Base-by-base conservation (phyloP, 768 basidiomycete species). In the Tulasnella sp. region DNA sequence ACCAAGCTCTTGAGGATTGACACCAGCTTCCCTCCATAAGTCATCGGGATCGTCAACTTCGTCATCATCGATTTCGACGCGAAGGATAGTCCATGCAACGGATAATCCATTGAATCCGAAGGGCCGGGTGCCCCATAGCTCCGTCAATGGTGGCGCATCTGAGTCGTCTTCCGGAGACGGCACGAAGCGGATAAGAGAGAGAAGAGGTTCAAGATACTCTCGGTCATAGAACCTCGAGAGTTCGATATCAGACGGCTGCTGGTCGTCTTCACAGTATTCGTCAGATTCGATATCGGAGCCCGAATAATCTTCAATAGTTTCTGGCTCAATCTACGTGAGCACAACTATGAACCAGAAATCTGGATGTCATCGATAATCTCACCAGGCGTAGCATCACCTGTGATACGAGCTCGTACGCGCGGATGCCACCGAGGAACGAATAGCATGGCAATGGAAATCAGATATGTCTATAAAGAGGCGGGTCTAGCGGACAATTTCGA, bases 231-330 rank as follows among this genome's bases (percentile, higher is more conserved):
- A 19, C 9, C 22, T 27, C 1, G 20, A 28, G 22, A 50, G 48
- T 28, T 50, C 48, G 32, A 50, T 22, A n/a, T 50, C 48, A 15
- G 37, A 25, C 13, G 48, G 29, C 35, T 13, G 12, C 3, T 32
- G 37, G 13, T 50, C 48, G 3, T 50, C 48, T 28, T 44, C 48
- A 40, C 39, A 50, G 12, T n/a, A 37, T 27, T 40, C 28, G 24
- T 50, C 48, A 35, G 48, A 50, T 27, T 50, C 42, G 35, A 40
- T 35, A 10, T 35, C 48, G 20, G 48, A 48, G n/a, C n/a, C n/a
- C 33, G 46, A 48, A 19, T 19, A 25, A 27, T 40, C 44, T 25
- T 29, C 29, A 45, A 31, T 22, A 31, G n/a, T n/a, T n/a, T n/a
- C n/a, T n/a, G n/a, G n/a, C n/a, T n/a, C n/a, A n/a, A n/a, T n/a